A percentile compares a stretch with the other conserved stretches of the same genome.
These are phyloP conservation scores for Aspergillus sp. DNA, from an alignment of 2,329 filamentous ascomycete species.

Conservation along the genomic window DNA sequence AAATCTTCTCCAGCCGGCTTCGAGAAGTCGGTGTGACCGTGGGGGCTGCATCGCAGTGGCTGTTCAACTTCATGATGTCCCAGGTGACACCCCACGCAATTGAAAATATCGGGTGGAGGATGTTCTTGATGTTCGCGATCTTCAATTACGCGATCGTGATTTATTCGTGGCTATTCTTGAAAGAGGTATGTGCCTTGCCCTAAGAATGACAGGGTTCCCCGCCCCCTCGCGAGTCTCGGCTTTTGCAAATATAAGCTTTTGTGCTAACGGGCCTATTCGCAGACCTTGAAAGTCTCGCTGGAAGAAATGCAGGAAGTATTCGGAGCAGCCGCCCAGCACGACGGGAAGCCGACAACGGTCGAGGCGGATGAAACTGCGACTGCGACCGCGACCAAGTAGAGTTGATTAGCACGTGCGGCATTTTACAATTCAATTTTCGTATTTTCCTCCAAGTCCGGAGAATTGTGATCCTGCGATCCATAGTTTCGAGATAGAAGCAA, in stretches of 20 bases:
- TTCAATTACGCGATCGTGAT: conserved; percentile 49
- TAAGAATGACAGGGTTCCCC: too few relatives aligned
- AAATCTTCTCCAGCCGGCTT: conserved; percentile 38
- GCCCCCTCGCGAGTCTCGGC: too few relatives aligned
- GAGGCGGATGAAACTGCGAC: not conserved
- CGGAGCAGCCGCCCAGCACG: conserved; percentile 17
- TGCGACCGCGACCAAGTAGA: not conserved
- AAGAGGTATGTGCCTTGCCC: conserved; percentile 27
- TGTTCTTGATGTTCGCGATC: conserved; percentile 52
- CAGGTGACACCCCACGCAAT: conserved; percentile 44
- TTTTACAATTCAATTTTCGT: too few relatives aligned
- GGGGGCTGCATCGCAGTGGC: conserved; percentile 38
- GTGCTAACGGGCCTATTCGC: conserved; percentile 2
- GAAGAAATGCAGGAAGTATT: conserved; percentile 47
- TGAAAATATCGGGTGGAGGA: conserved; percentile 49
- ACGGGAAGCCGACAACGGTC: not conserved
- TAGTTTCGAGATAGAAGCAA: not conserved
- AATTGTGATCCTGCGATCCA: not conserved
- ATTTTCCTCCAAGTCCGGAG: not conserved
- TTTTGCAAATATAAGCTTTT: not conserved
- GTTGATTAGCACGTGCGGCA: too few relatives aligned
- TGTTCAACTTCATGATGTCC: conserved; percentile 43
- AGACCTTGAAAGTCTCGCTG: conserved; percentile 46
- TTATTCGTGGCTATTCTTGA: conserved; percentile 47
- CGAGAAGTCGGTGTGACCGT: conserved; percentile 36